Conservation (phyloP, 306 rosid genomes). For the Potentilla sterilis region DNA sequence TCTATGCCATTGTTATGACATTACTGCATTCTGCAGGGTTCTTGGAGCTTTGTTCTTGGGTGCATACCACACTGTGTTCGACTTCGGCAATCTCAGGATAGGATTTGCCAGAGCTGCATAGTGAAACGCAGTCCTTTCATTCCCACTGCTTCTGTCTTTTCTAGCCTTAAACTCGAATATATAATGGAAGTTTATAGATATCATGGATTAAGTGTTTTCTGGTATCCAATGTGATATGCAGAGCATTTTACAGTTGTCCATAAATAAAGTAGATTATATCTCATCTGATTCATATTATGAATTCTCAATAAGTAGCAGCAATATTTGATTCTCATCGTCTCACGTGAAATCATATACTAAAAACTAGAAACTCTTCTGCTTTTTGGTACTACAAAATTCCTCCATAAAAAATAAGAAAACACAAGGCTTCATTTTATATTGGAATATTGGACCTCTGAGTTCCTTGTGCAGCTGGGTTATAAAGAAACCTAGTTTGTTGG, state of each 20-base stretch:
- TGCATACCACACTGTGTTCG: slow-evolving; percentile 77
- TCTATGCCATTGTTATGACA: slow-evolving; percentile 14
- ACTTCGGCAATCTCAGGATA: slow-evolving; percentile 55
- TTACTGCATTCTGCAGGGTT: slow-evolving; percentile 53
- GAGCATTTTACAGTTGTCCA: not conserved
- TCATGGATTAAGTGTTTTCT: not conserved
- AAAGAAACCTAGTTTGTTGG: too few species aligned
- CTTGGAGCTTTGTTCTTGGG: slow-evolving; percentile 60
- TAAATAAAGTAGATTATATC: not conserved
- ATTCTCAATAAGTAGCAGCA: not conserved
- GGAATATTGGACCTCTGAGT: too few species aligned
- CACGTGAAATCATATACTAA: not conserved
- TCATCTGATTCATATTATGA: not conserved
- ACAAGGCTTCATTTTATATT: not conserved
- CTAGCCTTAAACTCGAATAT: not conserved
- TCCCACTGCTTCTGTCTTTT: not conserved
- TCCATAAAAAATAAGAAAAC: not conserved
- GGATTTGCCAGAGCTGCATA: slow-evolving; percentile 72
- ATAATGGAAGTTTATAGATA: not conserved
- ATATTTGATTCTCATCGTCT: not conserved
- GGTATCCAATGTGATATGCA: not conserved
- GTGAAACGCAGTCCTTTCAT: slow-evolving; percentile 29
- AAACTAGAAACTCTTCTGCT: not conserved
- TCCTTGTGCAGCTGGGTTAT: too few species aligned
- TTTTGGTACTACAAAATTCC: not conserved